These are phyloP conservation scores for Candida awuae DNA, from an alignment of 805 yeast genomes.

Conservation along the genomic window DNA sequence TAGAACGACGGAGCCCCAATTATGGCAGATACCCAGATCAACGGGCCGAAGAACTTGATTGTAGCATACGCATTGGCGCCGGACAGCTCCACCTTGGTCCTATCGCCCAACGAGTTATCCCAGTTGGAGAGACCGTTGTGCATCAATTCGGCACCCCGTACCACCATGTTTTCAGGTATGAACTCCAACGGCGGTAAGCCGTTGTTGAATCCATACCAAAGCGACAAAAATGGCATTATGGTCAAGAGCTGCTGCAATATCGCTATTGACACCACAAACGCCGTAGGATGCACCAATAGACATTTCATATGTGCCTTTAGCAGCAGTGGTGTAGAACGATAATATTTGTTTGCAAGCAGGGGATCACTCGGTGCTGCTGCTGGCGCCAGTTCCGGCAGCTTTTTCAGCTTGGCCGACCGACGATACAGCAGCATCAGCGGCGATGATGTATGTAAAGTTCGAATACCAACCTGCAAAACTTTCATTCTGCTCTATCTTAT, in stretches of 20 bases:
- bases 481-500: too few species aligned
- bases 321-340: constrained; percentile 24
- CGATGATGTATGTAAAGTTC: too few species aligned
- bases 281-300: constrained; percentile 27
- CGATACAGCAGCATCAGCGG: too few species aligned
- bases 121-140: constrained; percentile 30
- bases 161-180: constrained; percentile 41
- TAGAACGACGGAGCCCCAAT: constrained; percentile 31
- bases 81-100: constrained; percentile 21
- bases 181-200: background rate
- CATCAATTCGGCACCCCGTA: constrained; percentile 39
- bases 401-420: constrained; percentile 7
- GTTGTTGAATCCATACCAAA: constrained; percentile 37
- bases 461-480: too few species aligned
- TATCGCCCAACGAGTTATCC: constrained; percentile 24
- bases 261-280: constrained; percentile 38
- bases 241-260: constrained; percentile 48
- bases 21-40: constrained; percentile 27
- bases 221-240: constrained; percentile 41
- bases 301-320: constrained; percentile 28
- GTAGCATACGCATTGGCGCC: constrained; percentile 33
- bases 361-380: background rate
- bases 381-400: constrained; percentile 12
- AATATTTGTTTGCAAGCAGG: constrained; percentile 27
- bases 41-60: constrained; percentile 22